Percentiles rank a stretch among this genome's conserved stretches.
Conservation (phyloP, 306 rosid species). For the Ceratonia siliqua region DNA sequence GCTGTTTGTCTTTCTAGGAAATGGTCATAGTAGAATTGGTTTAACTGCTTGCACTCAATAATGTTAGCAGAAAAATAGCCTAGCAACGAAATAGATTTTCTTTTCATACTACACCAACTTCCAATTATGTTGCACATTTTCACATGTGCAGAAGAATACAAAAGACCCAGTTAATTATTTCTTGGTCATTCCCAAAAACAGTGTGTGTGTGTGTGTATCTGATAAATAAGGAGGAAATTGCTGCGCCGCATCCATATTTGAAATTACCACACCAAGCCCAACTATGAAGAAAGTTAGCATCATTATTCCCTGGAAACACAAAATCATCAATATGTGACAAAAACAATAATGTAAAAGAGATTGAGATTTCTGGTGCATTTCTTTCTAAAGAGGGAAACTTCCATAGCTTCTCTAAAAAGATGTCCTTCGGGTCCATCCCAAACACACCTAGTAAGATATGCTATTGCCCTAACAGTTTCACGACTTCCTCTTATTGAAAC, state of each 20-base stretch:
- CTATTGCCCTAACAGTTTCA: background rate
- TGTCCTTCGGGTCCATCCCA: background rate
- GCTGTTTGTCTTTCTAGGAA: conserved; percentile 10
- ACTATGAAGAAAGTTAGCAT: background rate
- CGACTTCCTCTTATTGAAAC: background rate
- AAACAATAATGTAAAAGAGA: background rate
- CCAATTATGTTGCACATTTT: background rate
- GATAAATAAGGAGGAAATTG: too few relatives aligned
- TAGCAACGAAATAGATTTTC: background rate
- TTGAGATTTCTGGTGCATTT: background rate
- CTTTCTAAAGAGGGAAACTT: background rate
- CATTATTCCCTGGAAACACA: background rate
- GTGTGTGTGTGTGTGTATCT: too few relatives aligned
- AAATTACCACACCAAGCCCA: background rate
- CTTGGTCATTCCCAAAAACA: background rate
- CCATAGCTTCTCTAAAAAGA: too few relatives aligned
- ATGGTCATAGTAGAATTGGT: background rate
- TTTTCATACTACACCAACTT: background rate
- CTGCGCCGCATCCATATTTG: too few relatives aligned
- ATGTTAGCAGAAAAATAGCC: background rate
- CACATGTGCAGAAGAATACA: background rate
- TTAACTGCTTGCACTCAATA: background rate
- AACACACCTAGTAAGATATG: background rate
- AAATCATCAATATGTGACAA: background rate
- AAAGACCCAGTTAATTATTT: background rate